Evolutionary conservation across 164 flowering plant species (phyloP), one percentile per base, ranked within the genome.

Genomic region (Aristolochia contorta): DNA sequence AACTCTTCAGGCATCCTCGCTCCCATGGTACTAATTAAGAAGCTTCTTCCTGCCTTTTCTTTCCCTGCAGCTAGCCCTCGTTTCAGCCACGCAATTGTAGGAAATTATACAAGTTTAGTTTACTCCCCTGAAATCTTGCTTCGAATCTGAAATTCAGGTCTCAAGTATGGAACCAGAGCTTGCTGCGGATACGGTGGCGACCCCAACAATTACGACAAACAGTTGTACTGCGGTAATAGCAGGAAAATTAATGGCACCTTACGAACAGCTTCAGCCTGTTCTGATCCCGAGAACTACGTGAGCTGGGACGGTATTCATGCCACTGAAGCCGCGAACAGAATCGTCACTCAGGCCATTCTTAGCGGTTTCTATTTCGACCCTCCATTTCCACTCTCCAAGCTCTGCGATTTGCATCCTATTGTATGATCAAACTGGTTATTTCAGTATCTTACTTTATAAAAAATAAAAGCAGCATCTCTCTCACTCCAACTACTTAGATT

Each of bases 291-390:
- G n/a, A 81, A 84, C 58, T 87, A 85, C 71, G 89, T 84, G 6
- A 92, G 96, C 67, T 93, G 96, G 96, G 98, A 93, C 76, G 98
- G 98, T 9, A 75, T 86, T 13, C 98, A 93, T 74, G 69, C 84
- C 54, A 83, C 97, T 12, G 98, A 92, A 64, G 96, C 86, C 53
- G 96, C 93, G 49, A 89, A 84, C 75, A 87, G 80, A 74, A 63
- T 73, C 23, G 14, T 80, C 10, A 67, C 89, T 0, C 0, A 7
- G 65, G 84, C 87, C 59, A 78, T 91, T 57, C 79, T 91, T 16
- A 77, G 66, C 75, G 91, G 90, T 54, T 74, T 83, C 27, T 72
- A 68, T 56, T 83, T 69, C 73, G 83, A 86, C 51, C 97, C 96
- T 54, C 81, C 83, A 15, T 83, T 84, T 52, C 73, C 85, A 1